Evolutionary conservation across 306 rosid genomes (phyloP).

Genomic region (Hylodesmum podocarpum): DNA sequence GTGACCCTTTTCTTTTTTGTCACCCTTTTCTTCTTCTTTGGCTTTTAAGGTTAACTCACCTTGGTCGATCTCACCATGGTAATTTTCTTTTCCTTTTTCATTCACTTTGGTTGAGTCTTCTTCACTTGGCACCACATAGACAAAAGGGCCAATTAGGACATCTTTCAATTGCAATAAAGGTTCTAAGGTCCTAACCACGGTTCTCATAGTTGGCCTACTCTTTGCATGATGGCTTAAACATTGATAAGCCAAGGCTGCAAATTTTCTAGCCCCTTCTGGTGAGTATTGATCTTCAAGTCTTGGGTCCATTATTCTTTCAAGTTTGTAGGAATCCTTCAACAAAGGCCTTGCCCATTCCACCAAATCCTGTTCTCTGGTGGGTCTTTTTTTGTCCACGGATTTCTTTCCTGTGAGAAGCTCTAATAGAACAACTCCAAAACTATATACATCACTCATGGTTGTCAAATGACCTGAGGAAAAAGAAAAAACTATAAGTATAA

Average conservation of each 20-base stretch:
- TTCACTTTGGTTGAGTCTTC: not conserved
- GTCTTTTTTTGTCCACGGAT: slow-evolving; percentile 68
- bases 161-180: slow-evolving; percentile 58
- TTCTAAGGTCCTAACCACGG: slow-evolving; percentile 73
- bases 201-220: slow-evolving; percentile 71
- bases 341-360: slow-evolving; percentile 87
- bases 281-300: slow-evolving; percentile 84
- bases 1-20: slow-evolving; percentile 29
- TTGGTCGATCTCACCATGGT: not conserved
- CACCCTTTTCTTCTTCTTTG: slow-evolving; percentile 16
- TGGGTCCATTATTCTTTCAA: slow-evolving; percentile 74
- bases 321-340: slow-evolving; percentile 59
- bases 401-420: slow-evolving; percentile 78
- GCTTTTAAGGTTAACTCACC: slow-evolving; percentile 2
- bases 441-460: slow-evolving; percentile 77
- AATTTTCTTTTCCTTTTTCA: slow-evolving; percentile 17
- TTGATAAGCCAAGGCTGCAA: slow-evolving; percentile 67
- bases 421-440: slow-evolving; percentile 85
- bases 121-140: slow-evolving; percentile 64
- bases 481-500: not conserved
- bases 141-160: slow-evolving; percentile 70
- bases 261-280: slow-evolving; percentile 58
- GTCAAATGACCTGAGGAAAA: slow-evolving; percentile 67
- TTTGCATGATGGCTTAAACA: slow-evolving; percentile 72
- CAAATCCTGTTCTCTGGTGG: slow-evolving; percentile 67